Percentiles rank a stretch among this genome's conserved stretches.
phyloP scores from a whole-genome alignment of 164 flowering plant species.

The Berberis thunbergii region DNA sequence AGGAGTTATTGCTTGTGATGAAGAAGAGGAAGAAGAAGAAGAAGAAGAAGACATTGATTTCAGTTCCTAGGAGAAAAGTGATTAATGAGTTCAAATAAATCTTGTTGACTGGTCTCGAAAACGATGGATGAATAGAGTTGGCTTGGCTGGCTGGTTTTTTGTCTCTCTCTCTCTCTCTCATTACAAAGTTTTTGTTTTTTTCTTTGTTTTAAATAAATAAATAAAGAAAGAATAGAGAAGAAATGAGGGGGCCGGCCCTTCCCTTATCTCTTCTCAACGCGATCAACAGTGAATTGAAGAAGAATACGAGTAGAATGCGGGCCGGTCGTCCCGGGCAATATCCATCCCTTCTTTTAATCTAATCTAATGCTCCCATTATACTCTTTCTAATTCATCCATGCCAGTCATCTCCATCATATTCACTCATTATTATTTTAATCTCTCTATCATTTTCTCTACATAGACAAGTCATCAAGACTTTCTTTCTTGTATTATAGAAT shows the following conservation, averaged over 20 bases:
- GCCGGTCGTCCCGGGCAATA: slow-evolving; percentile 18
- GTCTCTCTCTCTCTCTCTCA: background rate
- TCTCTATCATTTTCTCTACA: too few species aligned
- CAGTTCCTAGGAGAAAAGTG: slow-evolving; percentile 5
- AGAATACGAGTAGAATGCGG: slow-evolving; percentile 25
- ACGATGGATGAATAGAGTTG: slow-evolving; percentile 4
- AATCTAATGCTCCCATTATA: too few species aligned
- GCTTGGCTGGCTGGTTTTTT: slow-evolving; percentile 1
- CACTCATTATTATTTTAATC: too few species aligned
- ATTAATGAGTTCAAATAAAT: background rate
- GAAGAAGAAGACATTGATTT: slow-evolving; percentile 9
- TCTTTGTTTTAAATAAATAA: slow-evolving; percentile 1
- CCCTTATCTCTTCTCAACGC: background rate
- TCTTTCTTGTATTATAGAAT: too few species aligned
- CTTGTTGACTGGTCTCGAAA: slow-evolving; percentile 20
- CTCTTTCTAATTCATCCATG: background rate
- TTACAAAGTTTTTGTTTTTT: slow-evolving; percentile 3
- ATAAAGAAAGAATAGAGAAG: background rate
- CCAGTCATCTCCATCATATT: background rate
- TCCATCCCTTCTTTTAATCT: slow-evolving; percentile 1
- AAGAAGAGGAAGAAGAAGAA: background rate
- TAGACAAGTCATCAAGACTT: too few species aligned
- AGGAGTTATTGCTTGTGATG: too few species aligned
- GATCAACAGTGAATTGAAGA: background rate
- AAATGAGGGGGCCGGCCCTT: slow-evolving; percentile 1